phyloP scores from a whole-genome alignment of 1,284 basidiomycete genomes.

The Rhodofomes roseus region DNA sequence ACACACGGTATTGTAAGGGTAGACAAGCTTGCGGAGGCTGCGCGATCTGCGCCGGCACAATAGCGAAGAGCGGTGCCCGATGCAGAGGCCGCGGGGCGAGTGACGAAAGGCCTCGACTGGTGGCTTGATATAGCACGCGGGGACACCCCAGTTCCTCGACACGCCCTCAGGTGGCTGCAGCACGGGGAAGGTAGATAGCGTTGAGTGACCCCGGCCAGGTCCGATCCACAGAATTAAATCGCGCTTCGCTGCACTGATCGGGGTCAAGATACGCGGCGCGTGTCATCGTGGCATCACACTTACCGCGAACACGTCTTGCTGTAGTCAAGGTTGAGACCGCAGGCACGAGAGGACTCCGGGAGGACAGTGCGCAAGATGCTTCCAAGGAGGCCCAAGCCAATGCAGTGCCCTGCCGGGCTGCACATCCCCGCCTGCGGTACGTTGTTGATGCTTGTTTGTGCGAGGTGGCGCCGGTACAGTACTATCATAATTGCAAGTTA shows the following conservation, averaged over 20 bases:
- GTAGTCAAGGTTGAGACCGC: not conserved
- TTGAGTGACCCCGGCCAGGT: conserved; percentile 5
- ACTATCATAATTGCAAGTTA: too few relatives aligned
- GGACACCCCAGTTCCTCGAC: conserved; percentile 4
- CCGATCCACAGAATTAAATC: conserved; percentile 1
- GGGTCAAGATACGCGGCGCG: not conserved
- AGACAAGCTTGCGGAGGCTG: not conserved
- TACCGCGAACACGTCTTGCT: not conserved
- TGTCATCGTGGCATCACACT: not conserved
- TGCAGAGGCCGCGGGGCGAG: conserved; percentile 2
- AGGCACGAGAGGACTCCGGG: too few relatives aligned
- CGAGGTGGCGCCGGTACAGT: not conserved
- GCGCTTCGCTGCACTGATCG: not conserved
- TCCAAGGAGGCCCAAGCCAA: too few relatives aligned
- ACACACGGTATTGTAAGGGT: not conserved
- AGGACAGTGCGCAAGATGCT: too few relatives aligned
- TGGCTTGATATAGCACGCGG: conserved; percentile 9
- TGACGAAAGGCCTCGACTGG: conserved; percentile 1
- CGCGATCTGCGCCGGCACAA: conserved; percentile 3
- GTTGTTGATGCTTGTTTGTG: not conserved
- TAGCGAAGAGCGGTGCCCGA: not conserved
- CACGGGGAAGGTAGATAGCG: conserved; percentile 2
- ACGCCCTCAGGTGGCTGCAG: not conserved
- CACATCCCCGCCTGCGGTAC: not conserved
- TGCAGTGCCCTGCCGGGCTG: not conserved